Evolutionary conservation across 2,329 filamentous ascomycete species (phyloP).

Genomic region (Colletotrichum melonis): DNA sequence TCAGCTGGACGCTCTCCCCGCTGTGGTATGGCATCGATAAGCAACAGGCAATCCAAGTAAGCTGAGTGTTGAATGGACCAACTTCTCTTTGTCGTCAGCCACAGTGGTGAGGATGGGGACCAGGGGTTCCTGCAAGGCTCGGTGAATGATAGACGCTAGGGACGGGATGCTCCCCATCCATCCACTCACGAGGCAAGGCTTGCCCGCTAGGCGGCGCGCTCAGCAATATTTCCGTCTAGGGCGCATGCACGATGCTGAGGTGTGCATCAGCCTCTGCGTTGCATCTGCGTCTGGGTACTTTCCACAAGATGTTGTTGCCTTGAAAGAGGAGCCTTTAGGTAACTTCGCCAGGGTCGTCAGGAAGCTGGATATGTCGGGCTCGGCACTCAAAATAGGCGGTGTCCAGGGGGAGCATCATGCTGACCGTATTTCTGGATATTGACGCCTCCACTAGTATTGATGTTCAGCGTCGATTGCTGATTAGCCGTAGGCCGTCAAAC

Average conservation of each 20-base stretch:
- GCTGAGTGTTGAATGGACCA: not conserved
- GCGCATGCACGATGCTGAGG: constrained; percentile 13
- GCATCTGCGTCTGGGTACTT: constrained; percentile 5
- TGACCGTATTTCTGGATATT: constrained; percentile 2
- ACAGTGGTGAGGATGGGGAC: constrained; percentile 6
- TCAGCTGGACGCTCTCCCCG: not conserved
- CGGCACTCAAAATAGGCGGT: constrained; percentile 10
- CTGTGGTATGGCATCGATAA: not conserved
- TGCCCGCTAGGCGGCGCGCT: constrained; percentile 2
- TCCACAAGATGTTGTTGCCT: not conserved
- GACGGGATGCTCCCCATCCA: constrained; percentile 16
- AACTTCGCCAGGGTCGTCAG: not conserved
- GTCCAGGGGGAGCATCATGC: constrained; percentile 1
- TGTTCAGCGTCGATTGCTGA: not conserved
- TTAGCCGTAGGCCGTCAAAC: not conserved
- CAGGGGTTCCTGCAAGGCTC: constrained; percentile 28
- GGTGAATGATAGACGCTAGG: constrained; percentile 23
- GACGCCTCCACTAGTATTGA: not conserved
- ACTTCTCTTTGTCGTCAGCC: constrained; percentile 7
- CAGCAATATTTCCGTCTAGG: constrained; percentile 24
- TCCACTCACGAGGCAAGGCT: constrained; percentile 9
- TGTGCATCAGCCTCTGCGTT: constrained; percentile 14
- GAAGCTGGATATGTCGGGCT: constrained; percentile 16
- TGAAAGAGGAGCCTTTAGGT: not conserved
- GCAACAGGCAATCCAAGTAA: not conserved